Evolutionary conservation across 495 filamentous ascomycete species (phyloP).

Genomic region (Letharia columbiana): DNA sequence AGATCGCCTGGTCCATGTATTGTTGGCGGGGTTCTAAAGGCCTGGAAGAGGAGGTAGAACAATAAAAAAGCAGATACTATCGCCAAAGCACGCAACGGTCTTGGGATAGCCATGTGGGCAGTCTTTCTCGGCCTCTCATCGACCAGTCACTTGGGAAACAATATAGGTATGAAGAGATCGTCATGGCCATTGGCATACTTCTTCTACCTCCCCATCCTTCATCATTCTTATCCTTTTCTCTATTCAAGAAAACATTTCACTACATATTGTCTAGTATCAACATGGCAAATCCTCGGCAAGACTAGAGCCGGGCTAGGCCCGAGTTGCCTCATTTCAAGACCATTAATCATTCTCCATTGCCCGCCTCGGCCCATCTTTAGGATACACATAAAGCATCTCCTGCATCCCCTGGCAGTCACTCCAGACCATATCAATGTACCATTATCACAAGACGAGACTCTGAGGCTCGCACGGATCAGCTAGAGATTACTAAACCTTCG

Average conservation of each 20-base stretch:
- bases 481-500: neutral
- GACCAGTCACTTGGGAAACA: neutral
- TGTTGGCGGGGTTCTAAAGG: conserved; percentile 45
- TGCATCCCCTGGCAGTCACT: no score
- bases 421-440: no score
- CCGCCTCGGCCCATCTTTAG: no score
- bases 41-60: conserved; percentile 64
- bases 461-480: neutral
- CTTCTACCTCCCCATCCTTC: conserved; percentile 9
- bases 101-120: conserved; percentile 63
- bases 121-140: conserved; percentile 2
- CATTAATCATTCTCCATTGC: no score
- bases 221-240: neutral
- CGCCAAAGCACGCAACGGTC: conserved; percentile 70
- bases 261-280: no score
- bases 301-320: neutral
- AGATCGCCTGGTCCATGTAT: conserved; percentile 36
- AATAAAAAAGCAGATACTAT: conserved; percentile 60
- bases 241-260: neutral
- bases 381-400: no score
- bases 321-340: no score
- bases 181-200: conserved; percentile 9
- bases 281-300: neutral
- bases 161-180: neutral
- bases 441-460: neutral